Evolutionary conservation across 441 rosid genomes (phyloP).

Genomic region (Lepidium campestre): DNA sequence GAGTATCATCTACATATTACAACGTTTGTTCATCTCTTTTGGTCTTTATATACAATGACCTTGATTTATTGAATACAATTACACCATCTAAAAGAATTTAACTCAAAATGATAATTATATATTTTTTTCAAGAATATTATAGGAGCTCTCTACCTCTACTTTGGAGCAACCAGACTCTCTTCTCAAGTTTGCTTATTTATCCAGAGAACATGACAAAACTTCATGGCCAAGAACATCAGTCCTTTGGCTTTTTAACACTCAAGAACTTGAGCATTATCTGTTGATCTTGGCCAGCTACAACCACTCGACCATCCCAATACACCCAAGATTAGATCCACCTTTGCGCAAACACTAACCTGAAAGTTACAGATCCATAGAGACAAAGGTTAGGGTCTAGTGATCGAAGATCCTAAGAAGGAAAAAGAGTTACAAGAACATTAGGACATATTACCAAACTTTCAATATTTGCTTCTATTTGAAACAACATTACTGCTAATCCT

Average conservation of each 20-base stretch:
- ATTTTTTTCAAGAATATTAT: constrained; percentile 18
- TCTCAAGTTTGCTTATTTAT: constrained; percentile 15
- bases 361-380: neutral
- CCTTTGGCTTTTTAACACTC: constrained; percentile 50
- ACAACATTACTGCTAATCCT: constrained; percentile 87
- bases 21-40: constrained; percentile 16
- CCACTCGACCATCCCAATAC: constrained; percentile 93
- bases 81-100: constrained; percentile 29
- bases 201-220: constrained; percentile 50
- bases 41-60: constrained; percentile 30
- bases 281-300: constrained; percentile 84
- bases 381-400: neutral
- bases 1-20: constrained; percentile 31
- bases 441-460: constrained; percentile 61
- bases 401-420: neutral
- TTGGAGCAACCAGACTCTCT: constrained; percentile 30
- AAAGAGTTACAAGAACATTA: neutral
- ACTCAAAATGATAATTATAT: constrained; percentile 13
- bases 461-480: constrained; percentile 73
- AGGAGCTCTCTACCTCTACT: constrained; percentile 25
- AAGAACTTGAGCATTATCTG: constrained; percentile 39
- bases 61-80: constrained; percentile 20
- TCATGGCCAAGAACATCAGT: constrained; percentile 44
- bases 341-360: constrained; percentile 77
- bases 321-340: constrained; percentile 71